phyloP scores from a whole-genome alignment of 352 stramenopile species.

The Globisporangium megalacanthum region DNA sequence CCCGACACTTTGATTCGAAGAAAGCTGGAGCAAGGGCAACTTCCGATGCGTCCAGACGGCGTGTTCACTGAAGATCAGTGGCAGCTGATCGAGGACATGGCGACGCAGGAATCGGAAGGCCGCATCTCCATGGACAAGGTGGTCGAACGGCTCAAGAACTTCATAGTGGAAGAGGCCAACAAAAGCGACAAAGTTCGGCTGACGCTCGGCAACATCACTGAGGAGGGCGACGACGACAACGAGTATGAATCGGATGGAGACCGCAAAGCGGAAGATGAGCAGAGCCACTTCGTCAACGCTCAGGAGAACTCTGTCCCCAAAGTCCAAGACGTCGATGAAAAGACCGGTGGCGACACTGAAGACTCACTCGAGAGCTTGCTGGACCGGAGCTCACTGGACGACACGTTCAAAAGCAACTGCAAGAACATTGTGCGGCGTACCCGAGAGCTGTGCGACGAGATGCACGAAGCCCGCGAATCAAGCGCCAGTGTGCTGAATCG shows the following conservation, averaged over 20 bases:
- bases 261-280: too few species aligned
- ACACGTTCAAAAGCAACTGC: neutral
- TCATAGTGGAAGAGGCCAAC: neutral
- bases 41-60: neutral
- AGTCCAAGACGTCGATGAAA: neutral
- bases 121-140: neutral
- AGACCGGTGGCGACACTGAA: neutral
- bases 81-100: neutral
- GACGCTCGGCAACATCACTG: neutral
- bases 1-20: neutral
- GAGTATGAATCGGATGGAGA: too few species aligned
- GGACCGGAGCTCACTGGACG: neutral
- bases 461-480: neutral
- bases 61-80: neutral
- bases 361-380: neutral
- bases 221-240: too few species aligned
- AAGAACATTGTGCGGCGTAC: neutral
- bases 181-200: neutral
- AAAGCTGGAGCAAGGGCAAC: too few species aligned
- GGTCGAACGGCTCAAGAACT: neutral
- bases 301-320: too few species aligned
- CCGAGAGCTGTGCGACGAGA: neutral
- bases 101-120: neutral
- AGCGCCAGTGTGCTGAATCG: neutral
- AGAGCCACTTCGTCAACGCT: too few species aligned